phyloP scores from a whole-genome alignment of 2,329 filamentous ascomycete genomes.

The Trichoderma aggressivum region DNA sequence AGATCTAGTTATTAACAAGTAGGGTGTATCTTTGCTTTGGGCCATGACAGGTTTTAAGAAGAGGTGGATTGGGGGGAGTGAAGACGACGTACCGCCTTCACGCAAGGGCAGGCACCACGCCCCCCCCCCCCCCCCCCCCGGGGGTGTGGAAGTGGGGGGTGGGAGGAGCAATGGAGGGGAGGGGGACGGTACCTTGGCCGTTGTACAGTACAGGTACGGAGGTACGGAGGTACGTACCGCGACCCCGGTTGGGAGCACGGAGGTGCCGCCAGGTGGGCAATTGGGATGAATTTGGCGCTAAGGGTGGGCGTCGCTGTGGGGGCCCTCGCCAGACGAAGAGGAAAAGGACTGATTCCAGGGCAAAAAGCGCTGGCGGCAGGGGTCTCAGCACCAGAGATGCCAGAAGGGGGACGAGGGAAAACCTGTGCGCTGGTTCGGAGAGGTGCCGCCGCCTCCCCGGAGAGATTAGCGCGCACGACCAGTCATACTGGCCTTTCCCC shows the following conservation, averaged over 20 bases:
- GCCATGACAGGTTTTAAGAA: constrained; percentile 18
- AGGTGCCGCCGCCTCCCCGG: constrained; percentile 14
- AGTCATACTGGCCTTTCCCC: neutral
- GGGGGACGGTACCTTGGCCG: neutral
- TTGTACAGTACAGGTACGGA: constrained; percentile 14
- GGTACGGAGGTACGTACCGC: constrained; percentile 4
- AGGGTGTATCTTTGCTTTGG: constrained; percentile 15
- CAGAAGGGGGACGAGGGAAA: constrained; percentile 10
- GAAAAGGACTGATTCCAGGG: constrained; percentile 12
- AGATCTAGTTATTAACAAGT: constrained; percentile 21
- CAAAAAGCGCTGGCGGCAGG: constrained; percentile 14
- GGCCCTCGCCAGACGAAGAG: neutral
- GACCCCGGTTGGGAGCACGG: constrained; percentile 13
- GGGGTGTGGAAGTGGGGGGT: neutral
- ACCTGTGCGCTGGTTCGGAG: constrained; percentile 16
- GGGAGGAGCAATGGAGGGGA: neutral
- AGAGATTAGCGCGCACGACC: constrained; percentile 6
- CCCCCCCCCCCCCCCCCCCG: neutral
- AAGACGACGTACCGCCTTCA: constrained; percentile 4
- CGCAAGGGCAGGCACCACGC: constrained; percentile 16
- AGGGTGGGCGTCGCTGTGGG: constrained; percentile 10
- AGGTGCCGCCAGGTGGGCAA: constrained; percentile 9
- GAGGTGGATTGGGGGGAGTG: constrained; percentile 14
- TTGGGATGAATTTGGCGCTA: constrained; percentile 7
- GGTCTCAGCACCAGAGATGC: neutral